Evolutionary conservation across 1,284 basidiomycete genomes (phyloP).

Genomic region (Ustilago xerochloae): DNA sequence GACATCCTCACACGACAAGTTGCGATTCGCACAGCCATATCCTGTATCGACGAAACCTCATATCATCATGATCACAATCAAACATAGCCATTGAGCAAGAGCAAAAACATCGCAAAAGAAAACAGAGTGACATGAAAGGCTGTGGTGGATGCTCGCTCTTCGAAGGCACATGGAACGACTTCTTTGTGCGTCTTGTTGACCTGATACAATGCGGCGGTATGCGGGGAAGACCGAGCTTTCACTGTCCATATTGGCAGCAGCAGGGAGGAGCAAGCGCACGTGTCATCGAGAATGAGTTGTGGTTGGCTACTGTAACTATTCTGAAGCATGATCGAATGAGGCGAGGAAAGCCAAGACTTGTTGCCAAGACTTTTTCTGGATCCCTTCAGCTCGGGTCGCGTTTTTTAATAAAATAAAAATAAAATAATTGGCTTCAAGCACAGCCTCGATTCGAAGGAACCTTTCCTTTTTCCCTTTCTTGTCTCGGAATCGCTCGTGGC

Average conservation of each 20-base stretch:
- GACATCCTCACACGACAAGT: too few relatives aligned
- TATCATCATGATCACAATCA: too few relatives aligned
- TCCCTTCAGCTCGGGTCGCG: not conserved
- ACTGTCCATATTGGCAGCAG: not conserved
- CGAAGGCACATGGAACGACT: too few relatives aligned
- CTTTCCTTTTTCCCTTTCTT: constrained; percentile 3
- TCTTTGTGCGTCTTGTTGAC: too few relatives aligned
- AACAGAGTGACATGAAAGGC: not conserved
- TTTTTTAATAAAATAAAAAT: not conserved
- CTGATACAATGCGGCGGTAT: not conserved
- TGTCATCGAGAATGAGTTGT: not conserved
- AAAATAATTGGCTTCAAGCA: constrained; percentile 16
- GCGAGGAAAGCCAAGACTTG: constrained; percentile 16
- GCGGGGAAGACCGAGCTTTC: not conserved
- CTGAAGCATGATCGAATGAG: not conserved
- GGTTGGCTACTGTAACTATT: not conserved
- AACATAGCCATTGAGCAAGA: too few relatives aligned
- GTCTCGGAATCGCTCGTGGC: too few relatives aligned
- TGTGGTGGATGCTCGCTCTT: not conserved
- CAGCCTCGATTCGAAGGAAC: constrained; percentile 41
- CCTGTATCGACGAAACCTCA: too few relatives aligned
- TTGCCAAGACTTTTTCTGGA: constrained; percentile 28
- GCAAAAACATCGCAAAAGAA: not conserved
- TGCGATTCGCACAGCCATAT: too few relatives aligned
- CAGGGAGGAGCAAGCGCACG: not conserved